phyloP scores from a whole-genome alignment of 202 grass and related monocot species.

The Schoenoplectus triqueter region DNA sequence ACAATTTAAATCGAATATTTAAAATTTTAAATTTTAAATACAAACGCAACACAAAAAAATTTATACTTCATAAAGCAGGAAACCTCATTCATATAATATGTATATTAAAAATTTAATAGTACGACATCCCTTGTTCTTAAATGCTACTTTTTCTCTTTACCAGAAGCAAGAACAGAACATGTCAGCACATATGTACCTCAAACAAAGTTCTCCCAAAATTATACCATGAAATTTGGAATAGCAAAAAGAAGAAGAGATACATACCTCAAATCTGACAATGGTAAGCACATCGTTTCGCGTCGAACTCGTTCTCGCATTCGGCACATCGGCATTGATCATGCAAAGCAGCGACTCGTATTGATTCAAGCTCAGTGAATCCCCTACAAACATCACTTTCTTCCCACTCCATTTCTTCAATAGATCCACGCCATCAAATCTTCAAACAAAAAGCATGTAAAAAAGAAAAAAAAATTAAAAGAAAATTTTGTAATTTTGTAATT shows the following conservation, averaged over 20 bases:
- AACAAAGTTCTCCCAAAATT: not conserved
- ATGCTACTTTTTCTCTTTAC: not conserved
- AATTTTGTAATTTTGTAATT: constrained; percentile 9
- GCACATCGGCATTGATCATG: constrained; percentile 64
- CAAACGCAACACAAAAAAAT: too few species aligned
- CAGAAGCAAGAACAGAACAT: constrained; percentile 23
- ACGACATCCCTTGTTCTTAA: not conserved
- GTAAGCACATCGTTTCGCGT: constrained; percentile 50
- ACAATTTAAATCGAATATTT: too few species aligned
- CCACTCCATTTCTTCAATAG: constrained; percentile 63
- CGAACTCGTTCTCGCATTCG: constrained; percentile 30
- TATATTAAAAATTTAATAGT: too few species aligned
- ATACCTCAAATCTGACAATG: constrained; percentile 58
- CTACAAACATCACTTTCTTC: constrained; percentile 92
- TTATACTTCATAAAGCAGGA: too few species aligned
- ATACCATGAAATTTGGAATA: constrained; percentile 26
- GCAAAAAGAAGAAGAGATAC: not conserved
- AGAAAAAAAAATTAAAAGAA: not conserved
- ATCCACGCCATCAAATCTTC: constrained; percentile 68
- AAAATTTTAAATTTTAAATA: too few species aligned
- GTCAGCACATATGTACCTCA: not conserved
- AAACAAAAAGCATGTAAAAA: not conserved
- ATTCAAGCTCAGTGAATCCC: constrained; percentile 88
- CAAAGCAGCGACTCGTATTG: constrained; percentile 91
- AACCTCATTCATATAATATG: too few species aligned